phyloP scores from a whole-genome alignment of 2,329 filamentous ascomycete species.

The Trichoderma pleuroti region DNA sequence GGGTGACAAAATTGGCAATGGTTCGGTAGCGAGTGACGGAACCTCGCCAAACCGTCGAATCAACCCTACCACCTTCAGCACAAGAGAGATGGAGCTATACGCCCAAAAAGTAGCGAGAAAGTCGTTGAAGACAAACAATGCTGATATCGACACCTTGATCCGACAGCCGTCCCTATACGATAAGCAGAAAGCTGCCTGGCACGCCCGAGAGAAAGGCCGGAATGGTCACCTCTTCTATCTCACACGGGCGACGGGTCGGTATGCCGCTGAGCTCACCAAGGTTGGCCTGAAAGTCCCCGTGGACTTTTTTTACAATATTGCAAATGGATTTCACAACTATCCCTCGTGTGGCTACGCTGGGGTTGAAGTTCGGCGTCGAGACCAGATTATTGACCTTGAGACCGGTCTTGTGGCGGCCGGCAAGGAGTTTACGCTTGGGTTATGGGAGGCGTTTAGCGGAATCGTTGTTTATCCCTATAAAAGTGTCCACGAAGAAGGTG shows the following conservation, averaged over 20 bases:
- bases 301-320: conserved; percentile 64
- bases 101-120: conserved; percentile 33
- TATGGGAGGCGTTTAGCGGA: conserved; percentile 67
- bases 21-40: neutral
- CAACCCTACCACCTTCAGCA: conserved; percentile 20
- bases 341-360: conserved; percentile 62
- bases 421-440: conserved; percentile 60
- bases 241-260: conserved; percentile 46
- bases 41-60: conserved; percentile 1
- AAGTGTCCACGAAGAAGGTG: conserved; percentile 60
- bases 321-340: conserved; percentile 71
- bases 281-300: conserved; percentile 63
- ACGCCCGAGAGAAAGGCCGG: conserved; percentile 25
- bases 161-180: conserved; percentile 23
- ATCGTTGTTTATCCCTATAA: conserved; percentile 61
- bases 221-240: conserved; percentile 29
- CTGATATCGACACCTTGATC: conserved; percentile 12
- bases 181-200: conserved; percentile 27
- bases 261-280: conserved; percentile 56
- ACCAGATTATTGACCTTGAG: conserved; percentile 64
- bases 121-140: conserved; percentile 51
- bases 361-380: conserved; percentile 58
- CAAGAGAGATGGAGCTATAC: conserved; percentile 29
- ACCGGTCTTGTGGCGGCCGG: conserved; percentile 59
- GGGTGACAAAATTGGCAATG: neutral